A percentile compares a stretch with the other conserved stretches of the same genome.
Evolutionary conservation across 2,329 filamentous ascomycete species (phyloP).

Genomic region (Fusarium udum): DNA sequence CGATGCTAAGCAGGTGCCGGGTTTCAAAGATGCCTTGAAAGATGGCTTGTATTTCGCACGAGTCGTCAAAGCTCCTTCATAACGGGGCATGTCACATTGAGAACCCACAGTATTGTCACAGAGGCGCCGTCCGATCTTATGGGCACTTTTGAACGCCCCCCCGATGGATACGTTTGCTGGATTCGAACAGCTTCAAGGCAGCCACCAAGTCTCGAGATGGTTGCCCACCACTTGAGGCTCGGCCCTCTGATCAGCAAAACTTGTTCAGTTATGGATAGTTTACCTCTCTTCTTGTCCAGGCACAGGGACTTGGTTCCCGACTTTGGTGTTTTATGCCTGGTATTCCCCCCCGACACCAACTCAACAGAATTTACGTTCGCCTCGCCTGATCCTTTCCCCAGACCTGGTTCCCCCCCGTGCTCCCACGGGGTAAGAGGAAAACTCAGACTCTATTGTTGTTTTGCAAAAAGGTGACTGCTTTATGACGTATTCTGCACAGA

Average conservation of each 20-base stretch:
- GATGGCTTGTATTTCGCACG: background rate
- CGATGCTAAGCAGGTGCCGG: background rate
- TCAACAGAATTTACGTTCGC: background rate
- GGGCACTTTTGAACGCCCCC: constrained; percentile 3
- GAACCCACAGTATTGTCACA: background rate
- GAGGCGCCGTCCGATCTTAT: constrained; percentile 6
- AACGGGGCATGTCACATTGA: constrained; percentile 2
- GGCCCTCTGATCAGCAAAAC: constrained; percentile 32
- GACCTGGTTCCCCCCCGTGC: background rate
- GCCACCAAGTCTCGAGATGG: constrained; percentile 19
- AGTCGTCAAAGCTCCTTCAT: background rate
- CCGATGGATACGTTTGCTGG: background rate
- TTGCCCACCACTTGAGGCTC: constrained; percentile 33
- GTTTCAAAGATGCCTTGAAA: background rate
- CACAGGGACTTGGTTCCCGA: constrained; percentile 23
- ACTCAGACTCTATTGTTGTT: background rate
- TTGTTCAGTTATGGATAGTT: constrained; percentile 33
- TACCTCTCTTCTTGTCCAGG: constrained; percentile 28
- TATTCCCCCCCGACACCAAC: background rate
- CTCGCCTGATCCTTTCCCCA: background rate
- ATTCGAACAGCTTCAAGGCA: constrained; percentile 1
- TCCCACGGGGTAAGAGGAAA: background rate
- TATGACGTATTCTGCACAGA: constrained; percentile 37
- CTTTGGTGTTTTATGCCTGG: constrained; percentile 5
- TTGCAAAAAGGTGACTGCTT: background rate